Evolutionary conservation across 2,329 filamentous ascomycete species (phyloP), one percentile per base, ranked within the genome.

Genomic region (Pseudogymnoascus sp.): DNA sequence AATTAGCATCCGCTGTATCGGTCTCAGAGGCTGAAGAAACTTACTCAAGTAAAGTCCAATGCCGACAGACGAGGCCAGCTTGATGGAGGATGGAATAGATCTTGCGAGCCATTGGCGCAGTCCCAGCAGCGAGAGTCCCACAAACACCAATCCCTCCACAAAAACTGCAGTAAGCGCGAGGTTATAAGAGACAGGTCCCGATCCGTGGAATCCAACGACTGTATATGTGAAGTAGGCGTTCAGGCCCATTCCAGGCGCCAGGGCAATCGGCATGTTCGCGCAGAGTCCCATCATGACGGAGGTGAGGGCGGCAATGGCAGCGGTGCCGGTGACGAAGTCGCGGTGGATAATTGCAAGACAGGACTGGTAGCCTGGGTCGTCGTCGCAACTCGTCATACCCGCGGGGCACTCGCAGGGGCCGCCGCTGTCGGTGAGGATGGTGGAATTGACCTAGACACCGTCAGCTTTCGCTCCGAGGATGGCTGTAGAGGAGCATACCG

Each of bases 91-190:
- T 1, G 91, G 91, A 67, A 96, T 91, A 47, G 89, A 87, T 68
- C 90, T 86, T 16, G 91, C 91, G 26, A 96, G 84, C 91, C 91
- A 96, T 74, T 96, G 91, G 12, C 91, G 87, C 77, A 96, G 82
- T 39, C 91, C 91, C 62, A 93, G 80, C 37, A 96, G 73, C 1
- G 91, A 91, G 42, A 96, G 81, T 1, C 79, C 89, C 61, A 96
- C 84, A 76, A 96, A 96, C 66, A 96, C 86, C 74, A 89, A 90
- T 39, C 91, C 91, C 75, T 96, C 91, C 12, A 95, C 87, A 73
- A 96, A 96, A 68, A 95, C 91, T 62, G 91, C 91, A 3, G 91
- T 95, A 39, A 96, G 77, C 36, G 91, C 91, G 45, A 93, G 81
- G 62, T 83, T 75, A 72, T 90, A 96, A 1, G 90, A 85, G 7